Evolutionary conservation across 306 rosid species (phyloP).

Genomic region (Sicyos edulis): DNA sequence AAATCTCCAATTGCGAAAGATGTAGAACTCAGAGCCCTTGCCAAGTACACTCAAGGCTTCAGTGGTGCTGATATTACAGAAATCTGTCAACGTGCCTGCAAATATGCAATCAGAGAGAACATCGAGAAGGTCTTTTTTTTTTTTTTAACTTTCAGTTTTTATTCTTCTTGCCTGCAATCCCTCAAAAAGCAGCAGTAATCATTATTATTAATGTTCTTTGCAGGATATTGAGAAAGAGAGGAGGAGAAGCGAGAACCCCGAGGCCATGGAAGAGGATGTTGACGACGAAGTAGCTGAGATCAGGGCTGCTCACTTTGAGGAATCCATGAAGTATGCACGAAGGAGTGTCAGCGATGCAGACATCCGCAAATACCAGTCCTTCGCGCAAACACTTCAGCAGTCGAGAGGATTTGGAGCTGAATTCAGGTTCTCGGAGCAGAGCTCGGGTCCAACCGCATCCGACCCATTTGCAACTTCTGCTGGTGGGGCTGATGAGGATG

Average conservation of each 20-base stretch:
- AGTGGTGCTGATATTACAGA: conserved; percentile 98
- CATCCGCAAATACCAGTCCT: conserved; percentile 95
- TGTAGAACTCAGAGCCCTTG: conserved; percentile 84
- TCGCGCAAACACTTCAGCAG: conserved; percentile 97
- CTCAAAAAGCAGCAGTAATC: not conserved
- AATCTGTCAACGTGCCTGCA: conserved; percentile 94
- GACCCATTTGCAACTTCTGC: conserved; percentile 73
- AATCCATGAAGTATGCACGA: conserved; percentile 93
- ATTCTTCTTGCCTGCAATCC: not conserved
- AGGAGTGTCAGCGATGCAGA: conserved; percentile 96
- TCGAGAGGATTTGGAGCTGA: conserved; percentile 91
- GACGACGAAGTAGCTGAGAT: conserved; percentile 88
- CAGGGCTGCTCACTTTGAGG: conserved; percentile 93
- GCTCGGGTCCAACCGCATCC: conserved; percentile 34
- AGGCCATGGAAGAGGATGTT: conserved; percentile 92
- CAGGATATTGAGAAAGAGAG: conserved; percentile 93
- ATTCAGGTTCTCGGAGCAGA: conserved; percentile 67
- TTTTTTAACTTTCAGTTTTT: not conserved
- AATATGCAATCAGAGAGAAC: conserved; percentile 94
- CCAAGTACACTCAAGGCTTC: conserved; percentile 95
- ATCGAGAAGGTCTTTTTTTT: conserved; percentile 69
- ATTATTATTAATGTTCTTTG: not conserved
- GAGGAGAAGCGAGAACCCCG: conserved; percentile 76
- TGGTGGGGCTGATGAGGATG: conserved; percentile 88
- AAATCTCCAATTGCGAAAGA: conserved; percentile 87